Evolutionary conservation across 768 basidiomycete species (phyloP).

Genomic region (Termitomyces sp.): DNA sequence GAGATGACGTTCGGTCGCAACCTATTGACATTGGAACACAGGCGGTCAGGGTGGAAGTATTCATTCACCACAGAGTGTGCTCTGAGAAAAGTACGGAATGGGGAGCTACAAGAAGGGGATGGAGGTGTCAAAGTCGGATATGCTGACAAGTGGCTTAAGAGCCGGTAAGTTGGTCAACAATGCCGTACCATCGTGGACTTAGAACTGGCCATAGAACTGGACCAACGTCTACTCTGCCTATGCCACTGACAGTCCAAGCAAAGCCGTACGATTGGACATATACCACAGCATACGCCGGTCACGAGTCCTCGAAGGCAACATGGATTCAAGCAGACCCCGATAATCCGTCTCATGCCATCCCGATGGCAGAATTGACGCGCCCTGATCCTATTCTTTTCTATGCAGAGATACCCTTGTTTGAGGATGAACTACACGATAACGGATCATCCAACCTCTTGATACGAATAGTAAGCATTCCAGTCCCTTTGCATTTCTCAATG

Average conservation of each 20-base stretch:
- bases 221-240: slow-evolving; percentile 54
- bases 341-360: slow-evolving; percentile 61
- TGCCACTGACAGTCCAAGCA: slow-evolving; percentile 66
- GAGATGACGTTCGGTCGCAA: slow-evolving; percentile 98
- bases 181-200: not conserved
- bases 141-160: slow-evolving; percentile 91
- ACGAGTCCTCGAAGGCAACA: slow-evolving; percentile 22
- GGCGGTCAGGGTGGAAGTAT: slow-evolving; percentile 55
- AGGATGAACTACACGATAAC: slow-evolving; percentile 97
- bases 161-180: slow-evolving; percentile 49
- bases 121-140: slow-evolving; percentile 93
- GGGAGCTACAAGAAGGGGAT: slow-evolving; percentile 70
- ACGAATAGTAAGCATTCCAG: slow-evolving; percentile 68
- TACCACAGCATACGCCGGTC: slow-evolving; percentile 81
- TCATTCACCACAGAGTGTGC: slow-evolving; percentile 65
- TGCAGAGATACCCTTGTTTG: slow-evolving; percentile 90
- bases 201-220: slow-evolving; percentile 44
- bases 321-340: slow-evolving; percentile 57
- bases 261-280: slow-evolving; percentile 99
- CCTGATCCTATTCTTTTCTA: slow-evolving; percentile 98
- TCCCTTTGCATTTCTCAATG: not conserved
- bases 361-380: slow-evolving; percentile 76
- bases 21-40: slow-evolving; percentile 60
- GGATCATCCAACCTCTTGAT: slow-evolving; percentile 82
- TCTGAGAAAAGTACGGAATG: slow-evolving; percentile 66